Evolutionary conservation across 306 rosid species (phyloP), one percentile per base, ranked within the genome.

Genomic region (Vicia villosa): DNA sequence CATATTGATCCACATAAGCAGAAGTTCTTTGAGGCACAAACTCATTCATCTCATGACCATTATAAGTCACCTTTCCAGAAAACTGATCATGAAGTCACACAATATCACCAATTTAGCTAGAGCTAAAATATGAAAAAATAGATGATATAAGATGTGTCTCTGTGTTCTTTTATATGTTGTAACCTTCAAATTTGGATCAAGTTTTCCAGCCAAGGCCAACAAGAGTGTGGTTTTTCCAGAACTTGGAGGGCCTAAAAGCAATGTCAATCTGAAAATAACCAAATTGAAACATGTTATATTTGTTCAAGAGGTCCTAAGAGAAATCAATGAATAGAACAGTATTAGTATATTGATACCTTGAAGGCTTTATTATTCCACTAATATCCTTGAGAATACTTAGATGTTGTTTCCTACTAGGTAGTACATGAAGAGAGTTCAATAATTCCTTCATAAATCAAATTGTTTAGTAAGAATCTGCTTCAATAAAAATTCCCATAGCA

Each of bases 241-340:
- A 49, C 91, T 83, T 42, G 96, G 98, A 62, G 98, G 88, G 14
- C 96, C 98, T 81, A 90, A 65, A 66, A 90, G 96, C 66, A 90
- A 82, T 47, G 96, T 89, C 89, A 89, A 83, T 76, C 95, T 81
- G 51, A 4, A 54, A 45, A 49, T 0, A 55, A 34, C 38, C 38
- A 34, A 7, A 7, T 34, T 34, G 3, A 34, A 34, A 34, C 10
- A 34, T 34, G 38, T 34, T 34, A 7, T 7, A 34, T 34, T 34
- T 7, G 38, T 34, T 34, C 10, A 34, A 34, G 38, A 34, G 38
- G 2, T 7, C 38, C 38, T 34, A 34, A 34, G 38, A 34, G 38
- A 34, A 34, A 7, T 34, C 38, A 0, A 7, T 34, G 10, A 34
- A 34, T 7, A 34, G 0, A 34, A 34, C 10, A 34, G 38, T 7